Percentiles rank a stretch among this genome's conserved stretches.
Evolutionary conservation across 257 asterid species (phyloP).

Genomic region (Nyctanthes arbortristis): DNA sequence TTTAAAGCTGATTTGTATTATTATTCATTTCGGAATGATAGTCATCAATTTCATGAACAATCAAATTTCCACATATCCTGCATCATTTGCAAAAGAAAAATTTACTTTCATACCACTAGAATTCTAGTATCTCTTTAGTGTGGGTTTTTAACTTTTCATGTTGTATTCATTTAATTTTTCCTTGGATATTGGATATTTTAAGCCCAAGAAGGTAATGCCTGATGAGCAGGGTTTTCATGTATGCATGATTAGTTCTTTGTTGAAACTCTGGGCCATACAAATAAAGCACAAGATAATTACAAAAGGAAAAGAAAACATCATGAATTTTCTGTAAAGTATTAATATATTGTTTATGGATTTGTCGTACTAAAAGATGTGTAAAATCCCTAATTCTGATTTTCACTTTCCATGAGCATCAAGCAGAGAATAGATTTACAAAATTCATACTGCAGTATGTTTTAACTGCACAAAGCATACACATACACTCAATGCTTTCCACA

Average conservation of each 20-base stretch:
- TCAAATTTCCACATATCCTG: not conserved
- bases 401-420: not conserved
- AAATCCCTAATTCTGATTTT: not conserved
- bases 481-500: too few species aligned
- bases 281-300: not conserved
- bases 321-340: not conserved
- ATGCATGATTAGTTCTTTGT: not conserved
- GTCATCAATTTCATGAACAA: not conserved
- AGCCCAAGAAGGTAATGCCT: not conserved
- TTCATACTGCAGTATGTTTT: not conserved
- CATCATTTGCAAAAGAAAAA: not conserved
- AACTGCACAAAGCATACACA: not conserved
- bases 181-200: not conserved
- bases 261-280: not conserved
- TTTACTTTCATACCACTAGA: too few species aligned
- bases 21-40: constrained; percentile 13
- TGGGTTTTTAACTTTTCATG: not conserved
- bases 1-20: not conserved
- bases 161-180: not conserved
- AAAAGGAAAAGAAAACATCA: not conserved
- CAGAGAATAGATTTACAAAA: not conserved
- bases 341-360: not conserved
- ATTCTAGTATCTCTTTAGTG: not conserved
- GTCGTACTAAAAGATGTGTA: not conserved
- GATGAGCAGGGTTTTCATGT: not conserved